Base-by-base conservation (phyloP, 805 yeast species). In the Starmerella potacharoeniae region DNA sequence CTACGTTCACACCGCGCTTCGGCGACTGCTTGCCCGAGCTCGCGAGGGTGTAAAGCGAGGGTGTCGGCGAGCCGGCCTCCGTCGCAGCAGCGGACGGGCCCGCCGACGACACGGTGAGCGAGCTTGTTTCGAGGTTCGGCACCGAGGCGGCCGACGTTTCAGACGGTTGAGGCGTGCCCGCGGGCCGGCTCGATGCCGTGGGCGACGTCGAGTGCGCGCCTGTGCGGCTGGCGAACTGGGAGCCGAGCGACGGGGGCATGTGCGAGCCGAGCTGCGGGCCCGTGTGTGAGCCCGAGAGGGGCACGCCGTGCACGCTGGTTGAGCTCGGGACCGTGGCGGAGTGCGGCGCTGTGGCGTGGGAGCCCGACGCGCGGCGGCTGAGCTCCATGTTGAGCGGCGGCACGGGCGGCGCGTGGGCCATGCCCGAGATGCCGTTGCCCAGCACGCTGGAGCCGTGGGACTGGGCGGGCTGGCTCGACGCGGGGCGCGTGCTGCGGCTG, bases 1-100 rank as follows among this genome's bases (percentile, higher is more conserved):
- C 54, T 40, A 53, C 58, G 49, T 54, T 53, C 35, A 56, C 59
- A 29, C 46, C 50, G 31, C 61, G 58, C 28, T 48, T 48, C 10
- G 49, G 49, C 11, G 37, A 31, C 17, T 31, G 39, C 16, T 46
- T 46, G 16, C 28, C 29, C 10, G 11, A 8, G 35, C 43, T 22
- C 22, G 48, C n/a, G 5, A 31, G 14, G 9, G 48, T 29, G n/a
- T 44, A 44, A 2, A 44, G 8, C 35, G 48, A 44, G 17, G 34
- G 14, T 43, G 52, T 44, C 22, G 53, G 44, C 13, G 53, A 41
- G 28, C 36, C 49, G 7, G 31, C 41, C 31, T 44, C 45, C 6
- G 28, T 33, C 13, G 28, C 22, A 6, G 16, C 9, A 11, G 39
- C 16, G 7, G 28, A 7, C 8, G 29, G 10, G 9, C 40, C 39